Percentiles rank a stretch among this genome's conserved stretches.
These are phyloP conservation scores for Trypanosomatidae sp. DNA, from an alignment of 208 protist species.

Conservation along the genomic window DNA sequence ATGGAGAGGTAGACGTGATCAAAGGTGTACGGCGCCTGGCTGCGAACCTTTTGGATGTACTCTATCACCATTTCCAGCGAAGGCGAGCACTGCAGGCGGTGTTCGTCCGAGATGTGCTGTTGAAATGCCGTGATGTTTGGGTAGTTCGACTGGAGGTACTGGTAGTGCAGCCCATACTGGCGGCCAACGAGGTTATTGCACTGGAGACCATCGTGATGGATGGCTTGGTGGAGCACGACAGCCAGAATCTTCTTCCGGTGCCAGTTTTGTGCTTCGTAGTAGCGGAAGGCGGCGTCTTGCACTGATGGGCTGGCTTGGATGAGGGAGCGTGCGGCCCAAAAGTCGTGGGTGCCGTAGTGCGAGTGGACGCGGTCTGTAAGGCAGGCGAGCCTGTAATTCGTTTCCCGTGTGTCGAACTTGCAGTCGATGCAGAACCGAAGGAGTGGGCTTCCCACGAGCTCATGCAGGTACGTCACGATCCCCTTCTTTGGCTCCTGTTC, in stretches of 20 bases:
- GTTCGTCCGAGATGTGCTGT: constrained; percentile 21
- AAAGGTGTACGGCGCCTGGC: neutral
- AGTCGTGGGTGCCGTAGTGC: constrained; percentile 45
- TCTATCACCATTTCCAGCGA: constrained; percentile 33
- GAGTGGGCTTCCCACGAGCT: constrained; percentile 47
- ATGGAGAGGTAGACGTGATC: constrained; percentile 43
- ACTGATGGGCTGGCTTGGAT: constrained; percentile 28
- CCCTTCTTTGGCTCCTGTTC: neutral
- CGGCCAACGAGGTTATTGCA: constrained; percentile 17
- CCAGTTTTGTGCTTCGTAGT: constrained; percentile 16
- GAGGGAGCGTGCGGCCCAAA: constrained; percentile 55
- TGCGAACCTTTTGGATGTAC: constrained; percentile 17
- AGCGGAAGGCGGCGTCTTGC: constrained; percentile 29
- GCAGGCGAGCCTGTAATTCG: constrained; percentile 29
- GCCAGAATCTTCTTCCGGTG: constrained; percentile 18
- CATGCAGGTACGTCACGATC: constrained; percentile 13
- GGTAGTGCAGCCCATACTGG: constrained; percentile 48
- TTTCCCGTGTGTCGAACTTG: constrained; percentile 7
- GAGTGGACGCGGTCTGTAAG: constrained; percentile 4
- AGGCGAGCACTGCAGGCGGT: constrained; percentile 35
- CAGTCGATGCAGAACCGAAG: constrained; percentile 47
- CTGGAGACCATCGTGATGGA: constrained; percentile 7
- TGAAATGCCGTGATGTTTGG: constrained; percentile 21
- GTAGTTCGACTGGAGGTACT: constrained; percentile 47
- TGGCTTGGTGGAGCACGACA: constrained; percentile 36